phyloP scores from a whole-genome alignment of 2,329 filamentous ascomycete genomes.

The Stylonectria norvegica region DNA sequence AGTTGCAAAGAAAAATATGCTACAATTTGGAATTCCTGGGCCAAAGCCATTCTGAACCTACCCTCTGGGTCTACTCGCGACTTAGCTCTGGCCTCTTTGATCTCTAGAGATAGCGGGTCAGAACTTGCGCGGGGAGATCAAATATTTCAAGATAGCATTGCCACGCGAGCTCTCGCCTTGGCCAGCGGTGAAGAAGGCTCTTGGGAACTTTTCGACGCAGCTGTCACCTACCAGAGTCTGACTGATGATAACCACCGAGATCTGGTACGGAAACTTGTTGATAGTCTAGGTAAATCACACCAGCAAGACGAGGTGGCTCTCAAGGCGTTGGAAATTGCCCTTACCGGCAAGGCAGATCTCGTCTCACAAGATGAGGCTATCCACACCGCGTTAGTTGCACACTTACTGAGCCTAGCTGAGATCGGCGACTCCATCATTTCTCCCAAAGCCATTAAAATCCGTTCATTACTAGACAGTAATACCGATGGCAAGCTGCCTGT shows the following conservation, averaged over 20 bases:
- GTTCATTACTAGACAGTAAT: slow-evolving; percentile 44
- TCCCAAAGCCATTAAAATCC: slow-evolving; percentile 41
- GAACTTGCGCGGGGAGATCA: slow-evolving; percentile 37
- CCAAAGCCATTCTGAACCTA: slow-evolving; percentile 39
- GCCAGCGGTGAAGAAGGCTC: slow-evolving; percentile 31
- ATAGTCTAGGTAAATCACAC: slow-evolving; percentile 30
- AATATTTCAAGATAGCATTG: slow-evolving; percentile 47
- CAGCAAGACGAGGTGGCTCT: slow-evolving; percentile 33
- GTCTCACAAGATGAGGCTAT: slow-evolving; percentile 43
- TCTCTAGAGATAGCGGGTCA: slow-evolving; percentile 43
- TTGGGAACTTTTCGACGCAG: slow-evolving; percentile 49
- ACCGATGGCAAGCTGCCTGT: slow-evolving; percentile 42
- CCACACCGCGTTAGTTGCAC: slow-evolving; percentile 50
- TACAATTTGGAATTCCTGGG: slow-evolving; percentile 44
- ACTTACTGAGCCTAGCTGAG: slow-evolving; percentile 54
- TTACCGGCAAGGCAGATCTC: slow-evolving; percentile 42
- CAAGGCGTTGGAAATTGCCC: slow-evolving; percentile 46
- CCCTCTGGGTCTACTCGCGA: slow-evolving; percentile 20
- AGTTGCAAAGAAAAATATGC: slow-evolving; percentile 36
- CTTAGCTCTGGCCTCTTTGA: slow-evolving; percentile 41
- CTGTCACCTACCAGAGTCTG: slow-evolving; percentile 42
- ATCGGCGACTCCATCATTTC: slow-evolving; percentile 38
- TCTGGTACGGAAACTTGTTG: slow-evolving; percentile 35
- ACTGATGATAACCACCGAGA: slow-evolving; percentile 31
- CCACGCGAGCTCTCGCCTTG: slow-evolving; percentile 38